Evolutionary conservation across 2,329 filamentous ascomycete species (phyloP).

Genomic region (Exophiala calicioides): DNA sequence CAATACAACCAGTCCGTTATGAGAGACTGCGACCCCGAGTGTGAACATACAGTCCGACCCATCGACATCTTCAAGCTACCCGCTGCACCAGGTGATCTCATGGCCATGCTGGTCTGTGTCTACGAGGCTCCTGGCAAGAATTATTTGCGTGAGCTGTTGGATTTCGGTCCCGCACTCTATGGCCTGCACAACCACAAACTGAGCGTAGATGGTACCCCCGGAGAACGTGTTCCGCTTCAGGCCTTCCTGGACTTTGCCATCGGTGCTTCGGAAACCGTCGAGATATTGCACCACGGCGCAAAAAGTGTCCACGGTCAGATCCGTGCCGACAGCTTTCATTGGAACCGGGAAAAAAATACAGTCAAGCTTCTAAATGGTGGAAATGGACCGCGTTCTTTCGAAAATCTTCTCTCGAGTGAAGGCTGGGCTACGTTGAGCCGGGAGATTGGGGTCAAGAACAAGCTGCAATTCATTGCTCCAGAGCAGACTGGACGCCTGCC

Average conservation of each 20-base stretch:
- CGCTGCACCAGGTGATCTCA: slow-evolving; percentile 67
- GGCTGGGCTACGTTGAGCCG: slow-evolving; percentile 84
- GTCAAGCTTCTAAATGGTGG: slow-evolving; percentile 85
- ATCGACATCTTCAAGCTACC: slow-evolving; percentile 76
- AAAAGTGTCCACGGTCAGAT: slow-evolving; percentile 89
- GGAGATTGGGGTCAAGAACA: slow-evolving; percentile 82
- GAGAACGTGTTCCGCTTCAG: slow-evolving; percentile 67
- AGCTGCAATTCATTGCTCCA: slow-evolving; percentile 87
- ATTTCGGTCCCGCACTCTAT: slow-evolving; percentile 74
- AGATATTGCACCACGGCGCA: slow-evolving; percentile 86
- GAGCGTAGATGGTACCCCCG: slow-evolving; percentile 49
- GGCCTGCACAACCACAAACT: slow-evolving; percentile 50
- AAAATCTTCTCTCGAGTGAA: slow-evolving; percentile 79
- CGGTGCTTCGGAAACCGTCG: slow-evolving; percentile 79
- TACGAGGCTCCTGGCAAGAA: slow-evolving; percentile 78
- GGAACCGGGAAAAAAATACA: slow-evolving; percentile 66
- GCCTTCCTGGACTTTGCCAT: slow-evolving; percentile 89
- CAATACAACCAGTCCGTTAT: slow-evolving; percentile 76
- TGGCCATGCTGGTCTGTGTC: slow-evolving; percentile 73
- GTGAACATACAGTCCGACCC: slow-evolving; percentile 75
- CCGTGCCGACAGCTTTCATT: slow-evolving; percentile 87
- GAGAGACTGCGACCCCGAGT: slow-evolving; percentile 69
- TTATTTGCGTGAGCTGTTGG: slow-evolving; percentile 66
- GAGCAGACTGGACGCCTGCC: slow-evolving; percentile 94
- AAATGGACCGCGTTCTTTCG: slow-evolving; percentile 82